phyloP scores from a whole-genome alignment of 768 basidiomycete genomes.

The Megacollybia marginata region DNA sequence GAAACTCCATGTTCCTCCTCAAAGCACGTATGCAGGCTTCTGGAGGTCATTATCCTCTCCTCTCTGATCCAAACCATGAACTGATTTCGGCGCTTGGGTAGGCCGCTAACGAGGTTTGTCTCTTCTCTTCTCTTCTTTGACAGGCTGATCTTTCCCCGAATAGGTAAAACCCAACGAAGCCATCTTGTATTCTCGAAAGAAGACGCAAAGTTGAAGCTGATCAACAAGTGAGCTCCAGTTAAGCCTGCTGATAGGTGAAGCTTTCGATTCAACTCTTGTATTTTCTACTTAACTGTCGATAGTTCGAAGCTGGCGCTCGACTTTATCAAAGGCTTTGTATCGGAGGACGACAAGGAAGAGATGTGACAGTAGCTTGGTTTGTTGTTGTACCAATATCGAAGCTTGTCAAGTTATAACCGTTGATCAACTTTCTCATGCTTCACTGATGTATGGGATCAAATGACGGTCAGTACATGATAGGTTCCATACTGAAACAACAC shows the following conservation, averaged over 20 bases:
- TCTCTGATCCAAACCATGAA: conserved; percentile 82
- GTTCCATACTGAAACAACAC: conserved; percentile 1
- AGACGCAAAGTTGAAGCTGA: conserved; percentile 52
- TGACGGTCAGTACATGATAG: no score
- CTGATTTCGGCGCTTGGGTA: conserved; percentile 82
- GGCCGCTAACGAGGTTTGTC: conserved; percentile 45
- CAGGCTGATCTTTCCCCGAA: no score
- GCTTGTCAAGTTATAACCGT: no score
- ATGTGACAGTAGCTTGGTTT: no score
- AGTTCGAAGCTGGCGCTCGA: conserved; percentile 62
- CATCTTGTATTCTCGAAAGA: conserved; percentile 93
- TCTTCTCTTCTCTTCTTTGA: no score
- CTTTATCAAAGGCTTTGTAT: conserved; percentile 45
- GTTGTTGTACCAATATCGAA: no score
- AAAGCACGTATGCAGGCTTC: no score
- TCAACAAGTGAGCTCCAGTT: conserved; percentile 80
- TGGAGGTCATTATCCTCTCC: conserved; percentile 74
- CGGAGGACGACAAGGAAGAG: no score
- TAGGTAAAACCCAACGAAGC: conserved; percentile 74
- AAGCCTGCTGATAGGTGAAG: conserved; percentile 81
- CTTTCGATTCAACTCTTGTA: neutral
- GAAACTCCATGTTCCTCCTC: no score
- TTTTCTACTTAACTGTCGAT: neutral
- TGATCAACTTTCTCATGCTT: no score
- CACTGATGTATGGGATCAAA: no score